Conservation (phyloP, 257 asterid genomes). For the Lithospermum erythrorhizon region DNA sequence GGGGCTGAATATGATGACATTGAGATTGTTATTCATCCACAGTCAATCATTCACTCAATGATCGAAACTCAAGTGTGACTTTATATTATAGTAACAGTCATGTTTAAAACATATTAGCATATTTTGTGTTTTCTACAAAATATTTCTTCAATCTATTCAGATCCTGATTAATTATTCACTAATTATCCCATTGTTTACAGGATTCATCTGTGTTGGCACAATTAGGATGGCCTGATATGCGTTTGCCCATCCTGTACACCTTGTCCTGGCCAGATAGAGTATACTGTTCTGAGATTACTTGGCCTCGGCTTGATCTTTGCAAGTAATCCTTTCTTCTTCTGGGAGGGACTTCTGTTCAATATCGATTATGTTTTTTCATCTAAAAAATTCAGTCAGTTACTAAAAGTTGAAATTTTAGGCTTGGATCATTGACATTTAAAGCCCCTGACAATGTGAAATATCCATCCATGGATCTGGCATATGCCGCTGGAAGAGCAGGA, state of each 20-base stretch:
- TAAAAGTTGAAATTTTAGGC: slow-evolving; percentile 35
- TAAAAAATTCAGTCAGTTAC: slow-evolving; percentile 5
- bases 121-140: too few relatives aligned
- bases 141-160: not conserved
- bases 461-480: slow-evolving; percentile 95
- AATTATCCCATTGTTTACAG: slow-evolving; percentile 21
- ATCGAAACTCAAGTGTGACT: slow-evolving; percentile 70
- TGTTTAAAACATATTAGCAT: not conserved
- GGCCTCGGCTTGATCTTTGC: slow-evolving; percentile 99
- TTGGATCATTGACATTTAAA: slow-evolving; percentile 75
- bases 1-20: slow-evolving; percentile 90
- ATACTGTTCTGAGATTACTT: slow-evolving; percentile 80
- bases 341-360: not conserved
- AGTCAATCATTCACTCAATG: slow-evolving; percentile 97
- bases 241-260: slow-evolving; percentile 90
- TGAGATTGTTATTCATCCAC: slow-evolving; percentile 93
- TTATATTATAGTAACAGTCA: not conserved
- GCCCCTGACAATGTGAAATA: slow-evolving; percentile 86
- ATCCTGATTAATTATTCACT: not conserved
- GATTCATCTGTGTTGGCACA: slow-evolving; percentile 93
- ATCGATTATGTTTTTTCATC: not conserved
- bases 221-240: slow-evolving; percentile 97
- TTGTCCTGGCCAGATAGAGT: slow-evolving; percentile 93
- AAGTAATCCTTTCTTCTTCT: slow-evolving; percentile 36
- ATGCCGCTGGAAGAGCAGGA: slow-evolving; percentile 96